Conservation (phyloP, 768 basidiomycete genomes). For the Megacollybia marginata region DNA sequence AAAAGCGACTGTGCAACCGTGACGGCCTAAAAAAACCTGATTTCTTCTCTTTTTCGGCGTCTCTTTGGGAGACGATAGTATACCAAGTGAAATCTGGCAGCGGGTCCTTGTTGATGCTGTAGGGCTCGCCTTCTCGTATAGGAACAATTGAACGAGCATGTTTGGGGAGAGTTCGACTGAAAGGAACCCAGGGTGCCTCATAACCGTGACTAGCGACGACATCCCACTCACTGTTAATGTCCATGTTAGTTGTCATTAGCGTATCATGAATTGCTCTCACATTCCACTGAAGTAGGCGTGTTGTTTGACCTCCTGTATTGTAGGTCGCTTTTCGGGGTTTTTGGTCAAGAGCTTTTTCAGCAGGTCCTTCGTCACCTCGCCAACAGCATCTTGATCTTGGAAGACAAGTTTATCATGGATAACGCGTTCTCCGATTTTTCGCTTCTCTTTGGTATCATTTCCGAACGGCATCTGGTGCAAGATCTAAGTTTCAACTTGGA, state of each 20-base stretch:
- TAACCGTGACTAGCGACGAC: background rate
- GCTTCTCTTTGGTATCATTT: background rate
- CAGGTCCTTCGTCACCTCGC: background rate
- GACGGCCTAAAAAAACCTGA: too few species aligned
- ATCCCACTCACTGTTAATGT: conserved; percentile 1
- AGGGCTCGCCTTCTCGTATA: background rate
- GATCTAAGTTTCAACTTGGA: background rate
- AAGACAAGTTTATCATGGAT: background rate
- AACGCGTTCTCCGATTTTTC: background rate
- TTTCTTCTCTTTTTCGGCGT: too few species aligned
- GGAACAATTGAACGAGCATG: background rate
- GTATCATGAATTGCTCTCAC: background rate
- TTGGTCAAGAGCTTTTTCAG: background rate
- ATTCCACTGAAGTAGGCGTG: conserved; percentile 1
- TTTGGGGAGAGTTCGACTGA: background rate
- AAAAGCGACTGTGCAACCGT: too few species aligned
- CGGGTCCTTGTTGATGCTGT: background rate
- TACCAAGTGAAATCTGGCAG: conserved; percentile 1
- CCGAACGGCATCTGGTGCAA: conserved; percentile 1
- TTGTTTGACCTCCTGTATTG: background rate
- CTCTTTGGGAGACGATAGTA: too few species aligned
- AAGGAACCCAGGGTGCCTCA: background rate
- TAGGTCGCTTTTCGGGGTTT: background rate
- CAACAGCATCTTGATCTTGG: background rate
- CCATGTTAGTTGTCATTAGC: background rate